A percentile compares a stretch with the other conserved stretches of the same genome.
These are phyloP conservation scores for Arthrobotrys sinensis DNA, from an alignment of 2,329 filamentous ascomycete species.

Conservation along the genomic window DNA sequence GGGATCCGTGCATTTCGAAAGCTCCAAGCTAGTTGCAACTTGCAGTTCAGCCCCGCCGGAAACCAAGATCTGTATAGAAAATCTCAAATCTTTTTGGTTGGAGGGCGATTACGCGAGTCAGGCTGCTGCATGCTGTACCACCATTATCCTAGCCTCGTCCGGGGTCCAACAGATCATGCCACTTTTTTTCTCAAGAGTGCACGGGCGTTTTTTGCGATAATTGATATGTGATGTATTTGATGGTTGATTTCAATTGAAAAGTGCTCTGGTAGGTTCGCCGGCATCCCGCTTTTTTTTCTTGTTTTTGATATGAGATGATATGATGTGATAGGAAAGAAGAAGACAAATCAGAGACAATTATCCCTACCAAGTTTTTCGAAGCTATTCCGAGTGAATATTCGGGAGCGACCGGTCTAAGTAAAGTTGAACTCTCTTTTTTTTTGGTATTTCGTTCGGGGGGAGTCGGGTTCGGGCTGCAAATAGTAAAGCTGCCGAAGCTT, in stretches of 20 bases:
- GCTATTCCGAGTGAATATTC: too few species aligned
- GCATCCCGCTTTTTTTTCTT: neutral
- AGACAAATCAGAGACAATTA: too few species aligned
- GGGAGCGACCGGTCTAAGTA: neutral
- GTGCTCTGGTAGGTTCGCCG: too few species aligned
- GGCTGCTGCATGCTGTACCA: constrained; percentile 11
- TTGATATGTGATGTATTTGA: neutral
- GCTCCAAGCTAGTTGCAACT: neutral
- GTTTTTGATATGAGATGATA: too few species aligned
- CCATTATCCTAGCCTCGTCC: neutral
- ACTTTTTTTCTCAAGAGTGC: constrained; percentile 20
- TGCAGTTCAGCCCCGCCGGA: constrained; percentile 2
- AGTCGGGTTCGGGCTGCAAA: neutral
- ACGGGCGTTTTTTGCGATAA: neutral
- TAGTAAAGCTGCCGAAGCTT: constrained; percentile 17
- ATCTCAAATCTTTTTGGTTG: neutral
- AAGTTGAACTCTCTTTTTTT: neutral
- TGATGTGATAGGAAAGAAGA: too few species aligned
- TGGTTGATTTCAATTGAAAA: too few species aligned
- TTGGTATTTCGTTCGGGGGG: neutral
- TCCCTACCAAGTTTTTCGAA: too few species aligned
- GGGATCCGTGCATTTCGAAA: too few species aligned
- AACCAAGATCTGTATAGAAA: neutral
- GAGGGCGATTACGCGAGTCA: constrained; percentile 29
- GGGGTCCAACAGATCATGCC: constrained; percentile 27